Percentiles rank a stretch among this genome's conserved stretches.
These are phyloP conservation scores for Xylogone sp. DNA, from an alignment of 2,329 filamentous ascomycete genomes.

Conservation along the genomic window DNA sequence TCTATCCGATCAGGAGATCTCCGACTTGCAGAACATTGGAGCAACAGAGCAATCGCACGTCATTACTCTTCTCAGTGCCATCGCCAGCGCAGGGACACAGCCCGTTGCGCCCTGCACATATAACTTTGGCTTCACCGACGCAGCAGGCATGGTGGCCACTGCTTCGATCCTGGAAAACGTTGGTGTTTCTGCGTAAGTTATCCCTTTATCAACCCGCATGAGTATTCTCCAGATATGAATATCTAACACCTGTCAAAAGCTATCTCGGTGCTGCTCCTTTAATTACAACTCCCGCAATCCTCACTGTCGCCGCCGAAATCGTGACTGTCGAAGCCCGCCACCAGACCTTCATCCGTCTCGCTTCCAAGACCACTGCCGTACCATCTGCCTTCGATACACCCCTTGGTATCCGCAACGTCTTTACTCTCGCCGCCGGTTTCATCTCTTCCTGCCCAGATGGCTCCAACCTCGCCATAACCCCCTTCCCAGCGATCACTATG, in stretches of 20 bases:
- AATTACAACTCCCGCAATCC: constrained; percentile 53
- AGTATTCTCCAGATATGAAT: background rate
- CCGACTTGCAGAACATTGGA: constrained; percentile 59
- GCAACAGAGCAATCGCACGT: constrained; percentile 62
- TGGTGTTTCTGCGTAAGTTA: constrained; percentile 63
- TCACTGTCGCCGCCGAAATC: constrained; percentile 65
- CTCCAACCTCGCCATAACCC: constrained; percentile 58
- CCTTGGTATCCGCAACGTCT: constrained; percentile 64
- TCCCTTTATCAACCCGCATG: background rate
- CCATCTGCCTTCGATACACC: constrained; percentile 69
- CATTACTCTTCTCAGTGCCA: constrained; percentile 52
- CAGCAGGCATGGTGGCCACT: constrained; percentile 63
- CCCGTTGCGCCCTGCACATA: constrained; percentile 69
- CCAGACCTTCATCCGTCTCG: constrained; percentile 66
- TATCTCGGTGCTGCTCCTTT: constrained; percentile 67
- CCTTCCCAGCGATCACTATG: constrained; percentile 58
- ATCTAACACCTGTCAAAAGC: background rate
- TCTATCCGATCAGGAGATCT: constrained; percentile 49
- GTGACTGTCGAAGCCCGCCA: constrained; percentile 71
- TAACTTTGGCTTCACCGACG: constrained; percentile 66
- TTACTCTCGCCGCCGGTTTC: constrained; percentile 70
- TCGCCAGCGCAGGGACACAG: constrained; percentile 57
- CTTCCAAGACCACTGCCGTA: constrained; percentile 53
- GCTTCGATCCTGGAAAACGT: constrained; percentile 69
- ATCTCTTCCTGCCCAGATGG: constrained; percentile 66